These are phyloP conservation scores for Mycena kentingensis DNA, from an alignment of 768 basidiomycete species.

Conservation along the genomic window DNA sequence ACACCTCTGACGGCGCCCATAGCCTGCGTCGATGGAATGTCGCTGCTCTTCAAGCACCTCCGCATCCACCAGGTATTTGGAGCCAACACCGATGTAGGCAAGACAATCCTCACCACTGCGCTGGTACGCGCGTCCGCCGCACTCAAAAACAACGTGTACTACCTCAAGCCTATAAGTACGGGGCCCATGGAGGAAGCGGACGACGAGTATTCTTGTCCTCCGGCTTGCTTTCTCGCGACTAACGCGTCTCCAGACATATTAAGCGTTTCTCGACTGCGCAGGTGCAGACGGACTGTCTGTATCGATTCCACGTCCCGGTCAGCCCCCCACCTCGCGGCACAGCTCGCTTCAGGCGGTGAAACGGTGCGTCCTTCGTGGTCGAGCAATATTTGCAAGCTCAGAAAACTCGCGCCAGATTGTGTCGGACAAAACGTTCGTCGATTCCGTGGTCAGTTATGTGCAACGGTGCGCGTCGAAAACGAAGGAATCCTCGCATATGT, in stretches of 20 bases:
- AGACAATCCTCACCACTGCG: slow-evolving; percentile 87
- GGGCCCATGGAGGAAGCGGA: slow-evolving; percentile 82
- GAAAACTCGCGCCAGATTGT: slow-evolving; percentile 47
- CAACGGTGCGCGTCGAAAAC: slow-evolving; percentile 45
- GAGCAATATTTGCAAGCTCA: background rate
- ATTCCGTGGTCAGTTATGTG: slow-evolving; percentile 66
- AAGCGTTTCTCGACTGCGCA: slow-evolving; percentile 44
- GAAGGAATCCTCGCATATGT: slow-evolving; percentile 56
- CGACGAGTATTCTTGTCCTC: slow-evolving; percentile 60
- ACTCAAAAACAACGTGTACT: slow-evolving; percentile 54
- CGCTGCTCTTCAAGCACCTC: slow-evolving; percentile 81
- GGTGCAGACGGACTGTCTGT: slow-evolving; percentile 72
- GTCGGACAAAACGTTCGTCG: slow-evolving; percentile 66
- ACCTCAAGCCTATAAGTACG: slow-evolving; percentile 91
- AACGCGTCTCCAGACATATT: slow-evolving; percentile 57
- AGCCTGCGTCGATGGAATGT: too few species aligned
- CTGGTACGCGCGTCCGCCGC: slow-evolving; percentile 78
- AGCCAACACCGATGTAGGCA: slow-evolving; percentile 95
- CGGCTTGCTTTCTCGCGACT: background rate
- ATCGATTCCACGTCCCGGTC: slow-evolving; percentile 84
- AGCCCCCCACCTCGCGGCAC: slow-evolving; percentile 90
- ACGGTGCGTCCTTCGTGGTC: slow-evolving; percentile 28
- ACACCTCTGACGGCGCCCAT: too few species aligned
- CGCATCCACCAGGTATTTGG: slow-evolving; percentile 91
- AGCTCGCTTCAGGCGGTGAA: slow-evolving; percentile 40